phyloP scores from a whole-genome alignment of 768 basidiomycete genomes.

The Tricholoma sp. region DNA sequence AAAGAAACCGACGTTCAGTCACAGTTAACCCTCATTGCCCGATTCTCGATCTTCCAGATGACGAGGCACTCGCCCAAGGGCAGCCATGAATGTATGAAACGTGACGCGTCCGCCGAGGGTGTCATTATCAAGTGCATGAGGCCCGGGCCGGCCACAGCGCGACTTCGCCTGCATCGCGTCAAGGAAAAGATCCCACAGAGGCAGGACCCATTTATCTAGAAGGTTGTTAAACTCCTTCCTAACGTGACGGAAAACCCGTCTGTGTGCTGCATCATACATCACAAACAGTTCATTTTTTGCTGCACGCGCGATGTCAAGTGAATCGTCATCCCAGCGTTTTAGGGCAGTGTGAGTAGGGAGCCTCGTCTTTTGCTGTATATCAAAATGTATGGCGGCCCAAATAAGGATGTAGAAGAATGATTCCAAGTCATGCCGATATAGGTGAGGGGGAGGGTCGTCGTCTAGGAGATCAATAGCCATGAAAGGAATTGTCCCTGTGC shows the following conservation, averaged over 20 bases:
- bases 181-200: slow-evolving; percentile 6
- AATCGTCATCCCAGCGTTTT: not conserved
- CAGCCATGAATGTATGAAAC: no score
- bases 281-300: not conserved
- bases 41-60: no score
- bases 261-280: no score
- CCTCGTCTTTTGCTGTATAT: slow-evolving; percentile 8
- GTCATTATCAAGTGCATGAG: no score
- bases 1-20: no score
- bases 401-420: slow-evolving; percentile 20
- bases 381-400: slow-evolving; percentile 18
- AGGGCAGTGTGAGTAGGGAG: not conserved
- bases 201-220: slow-evolving; percentile 10
- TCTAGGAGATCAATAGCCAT: slow-evolving; percentile 14
- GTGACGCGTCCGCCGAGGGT: no score
- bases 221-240: not conserved
- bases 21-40: no score
- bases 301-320: not conserved
- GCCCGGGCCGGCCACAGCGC: no score
- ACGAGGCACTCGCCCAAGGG: no score
- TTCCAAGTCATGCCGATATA: slow-evolving; percentile 15
- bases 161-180: not conserved
- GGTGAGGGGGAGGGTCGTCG: slow-evolving; percentile 3
- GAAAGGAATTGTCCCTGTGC: no score
- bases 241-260: not conserved